Percentiles rank a stretch among this genome's conserved stretches.
Conservation (phyloP, 202 grass and related monocot species). For the Musa balbisiana region DNA sequence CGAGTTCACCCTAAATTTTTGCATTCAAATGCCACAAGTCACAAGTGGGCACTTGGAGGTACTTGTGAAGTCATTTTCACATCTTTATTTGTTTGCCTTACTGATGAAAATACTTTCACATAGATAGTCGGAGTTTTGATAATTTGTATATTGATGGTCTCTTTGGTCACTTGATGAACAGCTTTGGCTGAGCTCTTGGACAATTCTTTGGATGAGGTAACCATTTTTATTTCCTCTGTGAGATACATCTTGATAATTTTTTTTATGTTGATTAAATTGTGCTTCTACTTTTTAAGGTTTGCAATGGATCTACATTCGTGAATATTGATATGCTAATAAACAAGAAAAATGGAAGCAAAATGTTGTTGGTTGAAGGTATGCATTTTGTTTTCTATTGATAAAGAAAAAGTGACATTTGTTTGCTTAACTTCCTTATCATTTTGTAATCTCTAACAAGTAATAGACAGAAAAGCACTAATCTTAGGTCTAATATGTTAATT, state of each 20-base stretch:
- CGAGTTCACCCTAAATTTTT: conserved; percentile 93
- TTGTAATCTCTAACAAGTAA: background rate
- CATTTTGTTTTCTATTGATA: conserved; percentile 11
- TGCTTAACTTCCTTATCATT: background rate
- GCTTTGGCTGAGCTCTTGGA: conserved; percentile 96
- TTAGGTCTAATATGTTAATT: background rate
- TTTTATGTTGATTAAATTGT: conserved; percentile 15
- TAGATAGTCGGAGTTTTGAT: too few species aligned
- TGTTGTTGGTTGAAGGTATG: conserved; percentile 90
- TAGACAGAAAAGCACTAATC: background rate
- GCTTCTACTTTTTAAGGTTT: conserved; percentile 38
- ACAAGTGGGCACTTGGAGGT: conserved; percentile 99
- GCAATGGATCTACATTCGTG: conserved; percentile 87
- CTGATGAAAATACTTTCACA: background rate
- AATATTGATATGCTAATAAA: conserved; percentile 79
- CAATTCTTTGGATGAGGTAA: conserved; percentile 92
- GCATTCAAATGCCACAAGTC: conserved; percentile 99
- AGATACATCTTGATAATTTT: conserved; percentile 1
- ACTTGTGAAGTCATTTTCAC: conserved; percentile 26
- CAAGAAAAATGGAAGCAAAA: conserved; percentile 64
- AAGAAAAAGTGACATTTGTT: background rate
- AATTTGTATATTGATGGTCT: background rate
- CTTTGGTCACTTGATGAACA: conserved; percentile 31
- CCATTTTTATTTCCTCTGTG: conserved; percentile 4
- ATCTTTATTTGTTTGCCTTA: background rate